A percentile compares a stretch with the other conserved stretches of the same genome.
Conservation (phyloP, 306 rosid species). For the Vicia faba region DNA sequence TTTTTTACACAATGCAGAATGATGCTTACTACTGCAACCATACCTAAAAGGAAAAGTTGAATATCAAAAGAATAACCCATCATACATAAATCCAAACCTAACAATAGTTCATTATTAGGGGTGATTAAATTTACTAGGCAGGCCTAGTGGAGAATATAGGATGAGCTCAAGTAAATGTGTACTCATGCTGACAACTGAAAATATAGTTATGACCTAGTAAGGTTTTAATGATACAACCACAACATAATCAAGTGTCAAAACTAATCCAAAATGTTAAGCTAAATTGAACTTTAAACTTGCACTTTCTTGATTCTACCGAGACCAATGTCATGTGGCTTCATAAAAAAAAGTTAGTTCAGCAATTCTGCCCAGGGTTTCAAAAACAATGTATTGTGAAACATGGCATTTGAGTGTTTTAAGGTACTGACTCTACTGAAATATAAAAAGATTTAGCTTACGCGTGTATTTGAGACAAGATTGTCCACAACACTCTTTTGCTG, state of each 20-base stretch:
- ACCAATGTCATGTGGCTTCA: slow-evolving; percentile 13
- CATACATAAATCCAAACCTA: not conserved
- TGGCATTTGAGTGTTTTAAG: slow-evolving; percentile 4
- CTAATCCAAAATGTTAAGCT: slow-evolving; percentile 23
- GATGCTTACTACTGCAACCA: slow-evolving; percentile 28
- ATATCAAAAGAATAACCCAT: not conserved
- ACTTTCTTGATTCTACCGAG: slow-evolving; percentile 1
- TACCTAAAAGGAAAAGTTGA: slow-evolving; percentile 21
- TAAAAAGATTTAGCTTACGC: slow-evolving; percentile 52
- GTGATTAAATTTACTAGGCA: slow-evolving; percentile 13
- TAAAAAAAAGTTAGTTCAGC: slow-evolving; percentile 14
- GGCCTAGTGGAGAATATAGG: not conserved
- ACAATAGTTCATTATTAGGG: slow-evolving; percentile 8
- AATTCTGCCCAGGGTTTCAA: slow-evolving; percentile 14
- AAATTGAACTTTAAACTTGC: not conserved
- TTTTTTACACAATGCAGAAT: slow-evolving; percentile 2
- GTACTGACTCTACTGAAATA: slow-evolving; percentile 4
- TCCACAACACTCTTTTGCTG: slow-evolving; percentile 95
- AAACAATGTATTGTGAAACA: slow-evolving; percentile 8
- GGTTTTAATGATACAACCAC: slow-evolving; percentile 9
- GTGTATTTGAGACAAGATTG: slow-evolving; percentile 87
- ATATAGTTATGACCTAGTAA: slow-evolving; percentile 13
- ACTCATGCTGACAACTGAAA: slow-evolving; percentile 14
- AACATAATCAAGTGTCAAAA: slow-evolving; percentile 19
- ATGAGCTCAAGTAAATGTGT: slow-evolving; percentile 21